Base-by-base conservation (phyloP, 768 basidiomycete species). In the Leccinellum luteum region DNA sequence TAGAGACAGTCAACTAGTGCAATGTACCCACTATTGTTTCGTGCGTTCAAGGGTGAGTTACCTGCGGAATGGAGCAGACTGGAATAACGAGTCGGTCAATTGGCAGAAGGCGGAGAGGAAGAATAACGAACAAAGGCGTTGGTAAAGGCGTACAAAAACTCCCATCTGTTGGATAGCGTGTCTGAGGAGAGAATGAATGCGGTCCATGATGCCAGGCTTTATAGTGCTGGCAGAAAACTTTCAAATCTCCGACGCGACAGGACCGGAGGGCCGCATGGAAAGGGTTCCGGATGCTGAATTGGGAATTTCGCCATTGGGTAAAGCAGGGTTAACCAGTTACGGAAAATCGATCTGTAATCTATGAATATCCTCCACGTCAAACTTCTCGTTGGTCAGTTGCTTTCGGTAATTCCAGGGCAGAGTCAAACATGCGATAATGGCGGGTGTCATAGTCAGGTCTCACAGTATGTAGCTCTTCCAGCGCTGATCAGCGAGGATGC, bases 161-260 rank as follows among this genome's bases (percentile, higher is more conserved):
- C 69, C 69, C 69, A 70, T 70, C 68, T 71, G 69, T 69, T 71
- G 69, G 69, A 67, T 62, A 67, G 55, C 19, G 61, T 55, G 56
- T 62, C 58, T 67, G 69, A 56, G 54, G 60, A 50, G 56, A 54
- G 4, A 0, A n/a, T 14, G 1, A 8, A 44, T 1, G 23, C 15
- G 31, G 3, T 32, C 44, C 23, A 47, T 41, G 21, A 54, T 13
- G 41, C 10, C 41, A 43, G 55, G 51, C 25, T 67, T 69, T 70
- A 67, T 69, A 64, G 10, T 43, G 10, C n/a, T 41, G 34, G 34
- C 34, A 27, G 41, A 21, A 52, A 53, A 57, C 27, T 58, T 67
- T 58, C 65, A 12, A 59, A 71, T 59, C 65, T 67, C 69, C 67
- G 69, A 67, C 67, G 19, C 27, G 60, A 63, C 66, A 68, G 51